Evolutionary conservation across 495 filamentous ascomycete species (phyloP).

Genomic region (Xylaria palmicola): DNA sequence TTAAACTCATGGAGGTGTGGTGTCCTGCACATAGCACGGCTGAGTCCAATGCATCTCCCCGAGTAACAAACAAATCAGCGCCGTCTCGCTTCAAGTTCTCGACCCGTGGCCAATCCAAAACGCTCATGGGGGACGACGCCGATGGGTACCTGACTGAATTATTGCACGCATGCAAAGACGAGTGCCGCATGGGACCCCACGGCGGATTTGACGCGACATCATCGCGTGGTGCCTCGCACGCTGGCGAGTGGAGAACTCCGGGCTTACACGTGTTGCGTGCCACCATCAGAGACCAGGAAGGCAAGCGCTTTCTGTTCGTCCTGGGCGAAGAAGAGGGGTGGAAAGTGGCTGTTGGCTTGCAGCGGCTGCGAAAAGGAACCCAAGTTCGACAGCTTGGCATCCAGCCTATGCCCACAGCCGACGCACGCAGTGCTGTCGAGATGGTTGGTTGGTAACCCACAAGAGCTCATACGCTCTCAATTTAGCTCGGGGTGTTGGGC

Average conservation of each 20-base stretch:
- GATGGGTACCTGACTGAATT: conserved; percentile 59
- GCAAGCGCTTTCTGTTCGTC: conserved; percentile 79
- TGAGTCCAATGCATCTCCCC: conserved; percentile 32
- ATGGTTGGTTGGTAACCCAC: conserved; percentile 57
- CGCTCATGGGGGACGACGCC: conserved; percentile 59
- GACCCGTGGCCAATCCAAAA: conserved; percentile 42
- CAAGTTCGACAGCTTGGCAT: conserved; percentile 69
- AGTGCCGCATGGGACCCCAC: conserved; percentile 48
- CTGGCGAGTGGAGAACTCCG: conserved; percentile 48
- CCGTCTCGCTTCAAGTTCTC: conserved; percentile 26
- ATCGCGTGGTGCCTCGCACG: conserved; percentile 32
- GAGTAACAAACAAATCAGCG: conserved; percentile 37
- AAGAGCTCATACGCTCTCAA: neutral
- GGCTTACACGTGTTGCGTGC: conserved; percentile 79
- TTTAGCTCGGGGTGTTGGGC: neutral
- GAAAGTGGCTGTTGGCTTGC: conserved; percentile 85
- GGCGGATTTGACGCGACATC: conserved; percentile 32
- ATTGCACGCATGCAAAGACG: conserved; percentile 60
- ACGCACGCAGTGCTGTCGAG: conserved; percentile 60
- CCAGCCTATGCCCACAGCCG: conserved; percentile 55
- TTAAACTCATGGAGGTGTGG: conserved; percentile 90
- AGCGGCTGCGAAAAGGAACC: conserved; percentile 68
- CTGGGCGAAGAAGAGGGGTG: conserved; percentile 80
- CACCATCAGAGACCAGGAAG: conserved; percentile 78
- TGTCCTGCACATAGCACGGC: conserved; percentile 56